Conservation (phyloP, 306 rosid genomes). For the Hippophae gyantsensis region DNA sequence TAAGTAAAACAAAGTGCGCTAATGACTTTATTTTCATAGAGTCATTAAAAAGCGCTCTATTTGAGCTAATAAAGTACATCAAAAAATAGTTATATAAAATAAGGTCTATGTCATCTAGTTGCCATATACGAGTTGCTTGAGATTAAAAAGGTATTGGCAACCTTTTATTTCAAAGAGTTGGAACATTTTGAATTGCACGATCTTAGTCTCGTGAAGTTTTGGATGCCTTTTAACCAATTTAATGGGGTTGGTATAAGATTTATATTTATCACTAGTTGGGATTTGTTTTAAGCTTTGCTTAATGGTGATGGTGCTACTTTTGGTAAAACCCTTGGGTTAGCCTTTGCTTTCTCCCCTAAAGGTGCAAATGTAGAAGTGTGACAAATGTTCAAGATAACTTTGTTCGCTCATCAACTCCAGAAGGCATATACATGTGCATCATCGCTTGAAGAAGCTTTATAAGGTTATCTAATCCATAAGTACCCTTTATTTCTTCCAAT, state of each 20-base stretch:
- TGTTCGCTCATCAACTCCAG: conserved; percentile 71
- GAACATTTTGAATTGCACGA: not conserved
- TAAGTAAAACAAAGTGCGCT: no score
- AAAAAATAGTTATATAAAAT: no score
- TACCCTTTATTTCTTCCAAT: no score
- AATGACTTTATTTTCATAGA: no score
- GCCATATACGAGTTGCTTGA: conserved; percentile 18
- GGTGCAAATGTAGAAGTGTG: conserved; percentile 68
- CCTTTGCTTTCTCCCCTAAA: conserved; percentile 61
- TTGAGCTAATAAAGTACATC: no score
- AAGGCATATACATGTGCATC: conserved; percentile 71
- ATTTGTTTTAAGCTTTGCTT: conserved; percentile 14
- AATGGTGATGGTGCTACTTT: conserved; percentile 16
- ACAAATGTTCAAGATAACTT: conserved; percentile 68
- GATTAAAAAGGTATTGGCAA: conserved; percentile 62
- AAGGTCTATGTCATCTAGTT: no score
- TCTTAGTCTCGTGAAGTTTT: no score
- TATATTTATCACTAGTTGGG: not conserved
- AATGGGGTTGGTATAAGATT: no score
- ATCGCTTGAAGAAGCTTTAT: conserved; percentile 59
- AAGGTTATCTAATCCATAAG: conserved; percentile 34
- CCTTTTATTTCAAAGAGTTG: conserved; percentile 3
- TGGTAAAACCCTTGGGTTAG: conserved; percentile 67
- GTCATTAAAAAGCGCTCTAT: no score
- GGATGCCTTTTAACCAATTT: no score